phyloP scores from a whole-genome alignment of 805 yeast genomes.

The Kuraishia ogatae region DNA sequence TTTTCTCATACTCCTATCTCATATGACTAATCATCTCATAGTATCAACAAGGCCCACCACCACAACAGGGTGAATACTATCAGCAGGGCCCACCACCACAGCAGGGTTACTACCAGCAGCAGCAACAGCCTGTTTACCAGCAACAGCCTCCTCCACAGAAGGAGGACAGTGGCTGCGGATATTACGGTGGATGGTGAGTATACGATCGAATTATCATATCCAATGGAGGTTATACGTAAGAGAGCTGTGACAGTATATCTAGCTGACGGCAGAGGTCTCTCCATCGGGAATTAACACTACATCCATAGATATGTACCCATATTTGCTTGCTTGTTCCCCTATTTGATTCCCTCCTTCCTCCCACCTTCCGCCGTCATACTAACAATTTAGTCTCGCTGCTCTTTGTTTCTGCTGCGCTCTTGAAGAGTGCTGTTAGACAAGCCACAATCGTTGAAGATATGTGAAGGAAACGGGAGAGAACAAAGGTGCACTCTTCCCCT shows the following conservation, averaged over 20 bases:
- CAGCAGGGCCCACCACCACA: constrained; percentile 6
- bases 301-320: too few relatives aligned
- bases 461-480: too few relatives aligned
- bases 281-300: too few relatives aligned
- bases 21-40: not conserved
- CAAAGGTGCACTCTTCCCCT: too few relatives aligned
- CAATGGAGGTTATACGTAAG: too few relatives aligned
- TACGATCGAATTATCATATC: too few relatives aligned
- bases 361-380: not conserved
- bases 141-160: constrained; percentile 15
- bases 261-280: too few relatives aligned
- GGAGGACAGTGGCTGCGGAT: constrained; percentile 10
- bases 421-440: not conserved
- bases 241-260: too few relatives aligned
- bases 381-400: constrained; percentile 3
- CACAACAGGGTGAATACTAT: constrained; percentile 3
- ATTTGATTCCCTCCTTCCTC: not conserved
- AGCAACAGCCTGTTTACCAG: constrained; percentile 15
- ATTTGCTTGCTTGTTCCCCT: not conserved
- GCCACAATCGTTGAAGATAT: not conserved
- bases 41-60: constrained; percentile 6
- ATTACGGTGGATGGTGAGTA: constrained; percentile 3
- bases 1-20: too few relatives aligned
- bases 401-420: constrained; percentile 3
- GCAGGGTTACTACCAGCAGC: constrained; percentile 14